These are phyloP conservation scores for Apophysomyces trapeziformis DNA, from an alignment of 371 early-diverging fungal genomes.

Conservation along the genomic window DNA sequence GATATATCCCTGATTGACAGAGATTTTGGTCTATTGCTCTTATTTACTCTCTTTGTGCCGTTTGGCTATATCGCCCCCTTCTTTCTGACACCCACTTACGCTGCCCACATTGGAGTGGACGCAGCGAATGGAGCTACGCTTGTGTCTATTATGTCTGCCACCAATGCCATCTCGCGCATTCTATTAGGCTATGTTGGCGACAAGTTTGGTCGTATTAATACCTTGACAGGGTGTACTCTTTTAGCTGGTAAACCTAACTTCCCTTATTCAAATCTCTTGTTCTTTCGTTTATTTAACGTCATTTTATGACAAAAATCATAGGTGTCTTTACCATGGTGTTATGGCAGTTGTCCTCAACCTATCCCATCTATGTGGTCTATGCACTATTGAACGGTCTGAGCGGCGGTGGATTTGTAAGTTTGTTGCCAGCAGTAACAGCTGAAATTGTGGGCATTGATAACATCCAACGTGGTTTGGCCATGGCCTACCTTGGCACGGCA, in stretches of 20 bases:
- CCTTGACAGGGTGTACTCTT: conserved; percentile 52
- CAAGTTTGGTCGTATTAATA: conserved; percentile 50
- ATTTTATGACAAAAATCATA: background rate
- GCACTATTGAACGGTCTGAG: conserved; percentile 52
- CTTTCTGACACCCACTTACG: conserved; percentile 48
- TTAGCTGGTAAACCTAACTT: conserved; percentile 35
- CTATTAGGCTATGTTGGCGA: conserved; percentile 44
- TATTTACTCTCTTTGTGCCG: conserved; percentile 32
- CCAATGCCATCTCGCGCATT: conserved; percentile 50
- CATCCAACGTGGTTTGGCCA: conserved; percentile 45
- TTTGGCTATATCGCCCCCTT: conserved; percentile 42
- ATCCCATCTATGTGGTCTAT: conserved; percentile 52
- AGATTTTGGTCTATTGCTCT: conserved; percentile 23
- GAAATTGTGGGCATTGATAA: conserved; percentile 51
- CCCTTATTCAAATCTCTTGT: no score
- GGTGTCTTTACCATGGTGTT: conserved; percentile 58
- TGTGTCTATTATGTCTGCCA: conserved; percentile 46
- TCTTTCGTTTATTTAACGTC: no score
- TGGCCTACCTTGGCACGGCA: conserved; percentile 44
- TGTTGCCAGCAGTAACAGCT: conserved; percentile 52
- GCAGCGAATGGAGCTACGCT: conserved; percentile 39
- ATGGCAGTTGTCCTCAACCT: conserved; percentile 64
- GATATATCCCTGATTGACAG: conserved; percentile 24
- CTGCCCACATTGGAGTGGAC: conserved; percentile 33
- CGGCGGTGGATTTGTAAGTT: conserved; percentile 50